Conservation (phyloP, 768 basidiomycete species). For the Cantharellus cinnabarinus region DNA sequence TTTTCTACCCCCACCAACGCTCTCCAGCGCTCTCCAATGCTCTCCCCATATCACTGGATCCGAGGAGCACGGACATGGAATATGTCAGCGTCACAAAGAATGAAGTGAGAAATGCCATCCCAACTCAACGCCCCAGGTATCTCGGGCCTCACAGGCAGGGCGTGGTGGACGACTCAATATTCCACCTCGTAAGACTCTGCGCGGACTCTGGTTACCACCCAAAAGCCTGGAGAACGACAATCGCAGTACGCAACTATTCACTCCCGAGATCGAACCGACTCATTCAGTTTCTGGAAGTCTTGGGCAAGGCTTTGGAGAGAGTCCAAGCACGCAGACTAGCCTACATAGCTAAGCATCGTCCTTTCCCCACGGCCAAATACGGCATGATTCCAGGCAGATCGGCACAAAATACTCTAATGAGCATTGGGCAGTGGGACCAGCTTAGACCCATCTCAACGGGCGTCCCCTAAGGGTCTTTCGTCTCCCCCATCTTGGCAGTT, state of each 20-base stretch:
- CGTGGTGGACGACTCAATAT: neutral
- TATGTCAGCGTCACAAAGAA: neutral
- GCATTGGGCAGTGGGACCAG: neutral
- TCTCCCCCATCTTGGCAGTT: neutral
- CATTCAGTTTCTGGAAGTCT: conserved; percentile 10
- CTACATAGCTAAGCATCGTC: conserved; percentile 12
- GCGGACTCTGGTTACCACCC: neutral
- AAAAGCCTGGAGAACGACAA: neutral
- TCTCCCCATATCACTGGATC: neutral
- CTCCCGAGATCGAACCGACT: neutral
- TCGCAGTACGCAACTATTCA: conserved; percentile 7
- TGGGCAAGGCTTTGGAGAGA: conserved; percentile 17
- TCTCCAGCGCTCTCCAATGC: neutral
- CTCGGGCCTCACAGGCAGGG: neutral
- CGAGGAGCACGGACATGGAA: neutral
- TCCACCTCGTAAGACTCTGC: conserved; percentile 3
- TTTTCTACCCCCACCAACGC: neutral
- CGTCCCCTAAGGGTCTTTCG: neutral
- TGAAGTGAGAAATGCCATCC: conserved; percentile 1
- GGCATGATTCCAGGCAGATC: conserved; percentile 9
- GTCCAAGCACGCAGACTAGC: conserved; percentile 13
- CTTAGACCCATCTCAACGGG: neutral
- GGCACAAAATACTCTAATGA: conserved; percentile 8
- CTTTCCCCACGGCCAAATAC: conserved; percentile 11
- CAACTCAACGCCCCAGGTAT: neutral